phyloP scores from a whole-genome alignment of 2,329 filamentous ascomycete genomes.

The Verticillium zaregamsianum region DNA sequence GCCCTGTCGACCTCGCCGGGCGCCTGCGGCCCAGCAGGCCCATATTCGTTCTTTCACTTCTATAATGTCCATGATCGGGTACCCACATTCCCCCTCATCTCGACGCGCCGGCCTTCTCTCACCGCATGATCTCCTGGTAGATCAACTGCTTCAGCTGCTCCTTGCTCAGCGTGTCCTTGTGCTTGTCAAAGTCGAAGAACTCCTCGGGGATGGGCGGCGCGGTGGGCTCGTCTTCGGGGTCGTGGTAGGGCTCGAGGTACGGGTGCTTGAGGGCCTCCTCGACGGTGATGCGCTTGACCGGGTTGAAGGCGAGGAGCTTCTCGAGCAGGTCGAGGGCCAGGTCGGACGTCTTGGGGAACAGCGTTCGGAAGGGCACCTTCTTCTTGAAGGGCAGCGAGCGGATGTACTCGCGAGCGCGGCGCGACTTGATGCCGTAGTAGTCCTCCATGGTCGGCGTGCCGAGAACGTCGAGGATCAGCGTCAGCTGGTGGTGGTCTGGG shows the following conservation, averaged over 20 bases:
- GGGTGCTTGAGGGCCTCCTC: constrained; percentile 97
- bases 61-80: constrained; percentile 52
- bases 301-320: constrained; percentile 96
- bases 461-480: constrained; percentile 92
- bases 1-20: constrained; percentile 36
- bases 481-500: constrained; percentile 93
- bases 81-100: constrained; percentile 11
- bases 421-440: constrained; percentile 99
- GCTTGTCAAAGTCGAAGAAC: constrained; percentile 99
- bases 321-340: constrained; percentile 89
- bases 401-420: constrained; percentile 95
- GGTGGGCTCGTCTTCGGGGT: constrained; percentile 96
- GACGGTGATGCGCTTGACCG: constrained; percentile 96
- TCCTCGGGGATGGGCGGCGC: constrained; percentile 96
- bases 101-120: background rate
- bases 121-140: constrained; percentile 90
- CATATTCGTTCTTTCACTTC: constrained; percentile 38
- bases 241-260: constrained; percentile 97
- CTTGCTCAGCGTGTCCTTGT: constrained; percentile 98
- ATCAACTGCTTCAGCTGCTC: constrained; percentile 97
- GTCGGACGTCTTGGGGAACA: constrained; percentile 99
- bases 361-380: constrained; percentile 95
- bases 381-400: constrained; percentile 98
- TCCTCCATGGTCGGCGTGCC: constrained; percentile 99
- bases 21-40: constrained; percentile 54